A percentile compares a stretch with the other conserved stretches of the same genome.
phyloP scores from a whole-genome alignment of 371 early-diverging fungal species.

The Vittaforma corneae region DNA sequence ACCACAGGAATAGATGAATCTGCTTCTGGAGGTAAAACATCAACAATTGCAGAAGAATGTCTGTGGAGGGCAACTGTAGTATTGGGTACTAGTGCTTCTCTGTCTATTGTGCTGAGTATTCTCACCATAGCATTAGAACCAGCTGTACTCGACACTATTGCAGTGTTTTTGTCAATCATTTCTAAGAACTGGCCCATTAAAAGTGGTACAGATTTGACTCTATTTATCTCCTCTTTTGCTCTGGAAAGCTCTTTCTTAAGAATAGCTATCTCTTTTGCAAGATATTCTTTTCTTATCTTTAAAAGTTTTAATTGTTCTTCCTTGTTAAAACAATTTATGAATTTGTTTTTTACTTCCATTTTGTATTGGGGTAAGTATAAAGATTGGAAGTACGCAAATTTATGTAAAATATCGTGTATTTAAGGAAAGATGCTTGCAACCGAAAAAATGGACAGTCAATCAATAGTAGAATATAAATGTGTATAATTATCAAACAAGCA shows the following conservation, averaged over 20 bases:
- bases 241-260: constrained; percentile 77
- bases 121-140: constrained; percentile 86
- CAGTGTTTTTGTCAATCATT: constrained; percentile 88
- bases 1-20: constrained; percentile 58
- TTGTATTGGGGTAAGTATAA: no score
- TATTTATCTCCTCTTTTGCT: constrained; percentile 87
- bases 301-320: constrained; percentile 69
- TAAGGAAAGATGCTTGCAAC: no score
- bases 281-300: constrained; percentile 90
- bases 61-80: constrained; percentile 91
- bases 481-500: no score
- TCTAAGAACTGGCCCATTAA: constrained; percentile 97
- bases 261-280: constrained; percentile 90
- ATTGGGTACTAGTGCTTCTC: constrained; percentile 88
- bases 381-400: no score
- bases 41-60: constrained; percentile 82
- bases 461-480: no score
- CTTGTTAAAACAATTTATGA: constrained; percentile 21
- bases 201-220: constrained; percentile 93
- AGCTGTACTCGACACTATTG: constrained; percentile 89
- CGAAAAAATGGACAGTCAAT: no score
- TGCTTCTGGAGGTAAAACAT: constrained; percentile 60
- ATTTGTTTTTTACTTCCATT: background rate
- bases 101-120: constrained; percentile 89
- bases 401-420: no score